Conservation (phyloP, 768 basidiomycete genomes). For the Termitomyces titanicus region DNA sequence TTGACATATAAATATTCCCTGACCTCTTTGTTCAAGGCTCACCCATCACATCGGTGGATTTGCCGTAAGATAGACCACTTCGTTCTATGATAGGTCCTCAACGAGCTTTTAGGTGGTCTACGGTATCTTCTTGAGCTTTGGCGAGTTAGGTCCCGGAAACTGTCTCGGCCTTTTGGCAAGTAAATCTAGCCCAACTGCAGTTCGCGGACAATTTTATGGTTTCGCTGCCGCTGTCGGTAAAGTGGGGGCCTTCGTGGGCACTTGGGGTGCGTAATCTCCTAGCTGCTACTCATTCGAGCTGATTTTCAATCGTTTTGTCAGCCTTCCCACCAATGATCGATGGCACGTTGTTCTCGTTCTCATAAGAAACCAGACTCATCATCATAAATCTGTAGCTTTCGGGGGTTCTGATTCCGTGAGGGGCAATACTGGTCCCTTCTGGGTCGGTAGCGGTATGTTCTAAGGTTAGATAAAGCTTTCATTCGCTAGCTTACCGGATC, state of each 20-base stretch:
- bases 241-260: constrained; percentile 79
- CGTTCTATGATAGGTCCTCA: not conserved
- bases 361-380: constrained; percentile 2
- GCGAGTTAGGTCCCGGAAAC: constrained; percentile 89
- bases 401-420: constrained; percentile 46
- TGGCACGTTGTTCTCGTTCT: constrained; percentile 30
- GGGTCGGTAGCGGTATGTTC: constrained; percentile 67
- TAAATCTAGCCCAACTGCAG: constrained; percentile 82
- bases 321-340: constrained; percentile 67
- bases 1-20: not conserved
- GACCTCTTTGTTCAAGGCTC: constrained; percentile 33
- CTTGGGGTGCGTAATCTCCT: constrained; percentile 54
- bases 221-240: constrained; percentile 84
- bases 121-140: constrained; percentile 87
- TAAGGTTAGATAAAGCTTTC: not conserved
- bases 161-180: constrained; percentile 81
- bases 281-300: not conserved
- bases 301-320: constrained; percentile 18
- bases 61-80: constrained; percentile 42
- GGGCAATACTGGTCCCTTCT: constrained; percentile 85
- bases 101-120: constrained; percentile 59
- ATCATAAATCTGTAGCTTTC: constrained; percentile 42
- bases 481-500: constrained; percentile 3
- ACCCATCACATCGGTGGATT: constrained; percentile 68
- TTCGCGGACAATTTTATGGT: constrained; percentile 86